Base-by-base conservation (phyloP, 805 yeast species). In the Zygosaccharomyces rouxii region DNA sequence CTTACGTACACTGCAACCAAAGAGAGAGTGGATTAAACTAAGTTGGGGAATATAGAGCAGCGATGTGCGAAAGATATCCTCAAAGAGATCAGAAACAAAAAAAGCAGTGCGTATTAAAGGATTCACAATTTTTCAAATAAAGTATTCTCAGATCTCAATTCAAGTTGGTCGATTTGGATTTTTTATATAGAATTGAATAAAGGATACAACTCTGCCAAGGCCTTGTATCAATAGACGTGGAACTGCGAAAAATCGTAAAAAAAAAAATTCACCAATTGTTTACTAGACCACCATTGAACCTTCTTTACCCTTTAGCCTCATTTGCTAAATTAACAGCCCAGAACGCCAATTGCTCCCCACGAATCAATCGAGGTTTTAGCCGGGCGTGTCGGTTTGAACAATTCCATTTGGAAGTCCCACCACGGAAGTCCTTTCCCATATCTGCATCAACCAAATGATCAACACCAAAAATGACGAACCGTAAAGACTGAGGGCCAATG, bases 301-400 rank as follows among this genome's bases (percentile, higher is more conserved):
- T 16, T 21, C 44, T 33, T 41, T 18, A 29, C 31, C 19, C 25
- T 29, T 39, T 41, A 29, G 44, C 44, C 44, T 33, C 44, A 41
- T 41, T 16, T 29, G 37, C 28, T n/a, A 21, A 41, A 14, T 21
- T 41, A 41, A 29, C 44, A 29, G 44, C 35, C 44, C 35, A 41
- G 44, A 41, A 41, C 44, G 44, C 44, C 44, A 41, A 41, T 19
- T 29, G 10, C 19, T 33, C 44, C 23, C 44, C 44, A 41, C 44
- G 44, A 29, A 41, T 18, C 44, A 29, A 41, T 41, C 44, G 37
- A 19, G n/a, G 7, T n/a, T 23, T 7, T 14, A 16, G 19, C 10
- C 21, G 21, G 37, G 33, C 44, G 37, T 41, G 44, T 29, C 31
- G 26, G 10, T 11, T 16, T 14, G 37, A 16, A 14, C 10, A 33